Conservation (phyloP, 2,329 filamentous ascomycete genomes). For the Chlorencoelia australis region DNA sequence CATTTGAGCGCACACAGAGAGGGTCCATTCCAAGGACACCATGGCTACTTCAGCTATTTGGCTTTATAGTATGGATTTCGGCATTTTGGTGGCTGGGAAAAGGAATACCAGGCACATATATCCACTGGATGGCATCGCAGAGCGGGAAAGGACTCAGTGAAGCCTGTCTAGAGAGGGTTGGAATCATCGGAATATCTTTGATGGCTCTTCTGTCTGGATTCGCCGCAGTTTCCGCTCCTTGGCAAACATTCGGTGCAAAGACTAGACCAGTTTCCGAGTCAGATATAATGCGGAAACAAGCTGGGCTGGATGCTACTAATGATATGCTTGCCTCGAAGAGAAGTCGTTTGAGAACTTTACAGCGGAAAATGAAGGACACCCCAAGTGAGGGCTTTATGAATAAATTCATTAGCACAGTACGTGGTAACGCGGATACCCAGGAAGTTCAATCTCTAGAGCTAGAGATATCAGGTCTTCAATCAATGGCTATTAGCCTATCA, state of each 20-base stretch:
- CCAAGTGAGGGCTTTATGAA: constrained; percentile 51
- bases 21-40: constrained; percentile 48
- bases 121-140: constrained; percentile 35
- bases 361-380: constrained; percentile 47
- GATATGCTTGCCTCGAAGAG: constrained; percentile 72
- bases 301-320: constrained; percentile 65
- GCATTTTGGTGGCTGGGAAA: constrained; percentile 68
- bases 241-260: constrained; percentile 68
- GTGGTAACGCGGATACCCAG: constrained; percentile 47
- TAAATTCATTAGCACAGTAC: constrained; percentile 62
- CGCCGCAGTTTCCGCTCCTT: constrained; percentile 77
- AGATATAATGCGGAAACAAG: constrained; percentile 67
- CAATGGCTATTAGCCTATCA: constrained; percentile 65
- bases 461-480: constrained; percentile 70
- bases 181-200: constrained; percentile 73
- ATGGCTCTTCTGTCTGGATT: constrained; percentile 88
- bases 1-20: constrained; percentile 47
- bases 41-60: constrained; percentile 51
- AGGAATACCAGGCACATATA: constrained; percentile 45
- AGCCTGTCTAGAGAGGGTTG: constrained; percentile 58
- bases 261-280: constrained; percentile 58
- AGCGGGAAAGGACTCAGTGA: constrained; percentile 27
- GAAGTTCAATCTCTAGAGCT: constrained; percentile 56
- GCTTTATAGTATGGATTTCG: constrained; percentile 60
- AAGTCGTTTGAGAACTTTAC: constrained; percentile 58